Conservation (phyloP, 1,284 basidiomycete species). For the Puccinia coronata region DNA sequence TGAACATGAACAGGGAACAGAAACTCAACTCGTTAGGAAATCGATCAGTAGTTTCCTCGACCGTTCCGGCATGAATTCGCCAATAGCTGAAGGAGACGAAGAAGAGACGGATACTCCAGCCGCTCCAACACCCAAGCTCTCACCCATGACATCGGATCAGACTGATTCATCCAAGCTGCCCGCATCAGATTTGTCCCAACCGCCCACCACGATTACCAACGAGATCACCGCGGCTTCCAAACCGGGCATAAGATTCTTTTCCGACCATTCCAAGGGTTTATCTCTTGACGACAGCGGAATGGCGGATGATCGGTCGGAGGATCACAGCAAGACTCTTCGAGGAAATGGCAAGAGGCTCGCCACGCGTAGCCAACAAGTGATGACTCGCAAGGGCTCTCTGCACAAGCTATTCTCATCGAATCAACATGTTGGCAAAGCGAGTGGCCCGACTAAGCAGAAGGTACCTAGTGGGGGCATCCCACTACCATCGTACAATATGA, state of each 20-base stretch:
- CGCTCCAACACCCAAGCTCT: neutral
- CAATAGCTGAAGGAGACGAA: constrained; percentile 28
- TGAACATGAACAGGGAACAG: constrained; percentile 18
- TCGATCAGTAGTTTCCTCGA: constrained; percentile 26
- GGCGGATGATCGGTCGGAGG: neutral
- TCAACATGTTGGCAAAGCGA: constrained; percentile 1
- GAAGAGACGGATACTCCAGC: neutral
- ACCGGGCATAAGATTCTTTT: constrained; percentile 14
- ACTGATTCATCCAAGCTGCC: neutral
- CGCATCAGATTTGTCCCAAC: neutral
- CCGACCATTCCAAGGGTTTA: neutral
- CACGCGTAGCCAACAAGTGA: constrained; percentile 27
- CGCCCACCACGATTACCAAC: neutral
- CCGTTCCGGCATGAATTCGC: constrained; percentile 15
- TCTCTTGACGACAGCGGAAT: constrained; percentile 8
- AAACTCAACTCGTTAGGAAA: neutral
- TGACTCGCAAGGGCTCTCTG: constrained; percentile 34
- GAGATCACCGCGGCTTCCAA: neutral
- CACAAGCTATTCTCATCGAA: constrained; percentile 35
- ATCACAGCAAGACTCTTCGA: constrained; percentile 15
- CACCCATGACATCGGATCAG: neutral
- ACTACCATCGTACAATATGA: neutral
- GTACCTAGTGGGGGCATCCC: neutral
- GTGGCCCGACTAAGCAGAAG: neutral
- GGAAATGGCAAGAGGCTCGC: constrained; percentile 8